These are phyloP conservation scores for Stromatinia cepivora DNA, from an alignment of 2,329 filamentous ascomycete species.

Conservation along the genomic window DNA sequence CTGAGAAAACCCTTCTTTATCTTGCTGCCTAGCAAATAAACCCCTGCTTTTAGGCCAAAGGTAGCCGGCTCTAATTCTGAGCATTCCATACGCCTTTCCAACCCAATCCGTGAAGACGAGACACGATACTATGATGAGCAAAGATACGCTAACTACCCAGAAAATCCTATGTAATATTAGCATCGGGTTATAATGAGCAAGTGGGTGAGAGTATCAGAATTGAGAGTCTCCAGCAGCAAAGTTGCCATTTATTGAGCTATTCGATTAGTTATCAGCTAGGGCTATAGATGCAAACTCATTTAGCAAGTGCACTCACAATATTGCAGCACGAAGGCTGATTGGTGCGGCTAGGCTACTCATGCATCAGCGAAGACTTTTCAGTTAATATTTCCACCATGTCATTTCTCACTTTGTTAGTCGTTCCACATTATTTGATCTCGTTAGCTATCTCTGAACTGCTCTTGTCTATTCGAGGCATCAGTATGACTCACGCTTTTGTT, in stretches of 20 bases:
- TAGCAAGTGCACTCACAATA: neutral
- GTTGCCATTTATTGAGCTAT: neutral
- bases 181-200: neutral
- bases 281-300: fast-evolving
- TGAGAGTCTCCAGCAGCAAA: neutral
- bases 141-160: neutral
- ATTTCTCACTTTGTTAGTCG: neutral
- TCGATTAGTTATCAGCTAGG: too few relatives aligned
- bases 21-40: neutral
- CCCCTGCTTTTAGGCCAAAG: neutral
- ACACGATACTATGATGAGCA: neutral
- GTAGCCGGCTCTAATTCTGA: too few relatives aligned
- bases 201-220: neutral
- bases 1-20: neutral
- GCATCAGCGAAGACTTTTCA: fast-evolving
- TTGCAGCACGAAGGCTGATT: neutral
- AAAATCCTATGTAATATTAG: too few relatives aligned
- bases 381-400: neutral
- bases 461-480: too few relatives aligned
- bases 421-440: neutral
- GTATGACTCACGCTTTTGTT: neutral
- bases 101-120: neutral
- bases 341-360: neutral
- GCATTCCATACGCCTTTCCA: too few relatives aligned
- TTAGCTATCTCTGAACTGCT: too few relatives aligned